These are phyloP conservation scores for Clarkia xantiana DNA, from an alignment of 345 rosid species.

Conservation along the genomic window DNA sequence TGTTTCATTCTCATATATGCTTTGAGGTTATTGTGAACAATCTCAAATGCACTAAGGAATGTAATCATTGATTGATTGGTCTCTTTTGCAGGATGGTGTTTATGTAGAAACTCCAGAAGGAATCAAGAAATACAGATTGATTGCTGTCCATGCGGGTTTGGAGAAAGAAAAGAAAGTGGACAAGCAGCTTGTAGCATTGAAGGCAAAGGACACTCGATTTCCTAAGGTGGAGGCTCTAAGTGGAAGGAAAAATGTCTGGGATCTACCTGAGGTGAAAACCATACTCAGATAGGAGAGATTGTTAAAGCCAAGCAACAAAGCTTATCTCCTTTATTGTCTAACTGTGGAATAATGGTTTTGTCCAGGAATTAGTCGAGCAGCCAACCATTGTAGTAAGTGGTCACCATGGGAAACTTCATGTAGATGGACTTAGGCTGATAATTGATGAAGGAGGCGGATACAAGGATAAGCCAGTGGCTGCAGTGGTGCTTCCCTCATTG, in stretches of 20 bases:
- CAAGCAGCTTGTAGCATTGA: conserved; percentile 41
- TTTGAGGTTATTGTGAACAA: too few relatives aligned
- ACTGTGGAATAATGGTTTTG: conserved; percentile 1
- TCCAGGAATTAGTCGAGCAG: conserved; percentile 29
- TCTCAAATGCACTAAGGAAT: too few relatives aligned
- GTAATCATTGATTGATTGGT: not conserved
- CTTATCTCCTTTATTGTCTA: not conserved
- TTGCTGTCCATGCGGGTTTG: conserved; percentile 70
- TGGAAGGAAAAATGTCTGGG: conserved; percentile 65
- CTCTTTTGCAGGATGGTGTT: conserved; percentile 46
- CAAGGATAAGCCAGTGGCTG: conserved; percentile 57
- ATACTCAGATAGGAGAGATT: not conserved
- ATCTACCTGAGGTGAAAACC: conserved; percentile 52
- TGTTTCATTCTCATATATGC: too few relatives aligned
- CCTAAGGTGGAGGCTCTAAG: conserved; percentile 47
- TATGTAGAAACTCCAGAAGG: conserved; percentile 37
- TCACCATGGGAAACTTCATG: conserved; percentile 66
- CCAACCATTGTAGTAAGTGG: conserved; percentile 61
- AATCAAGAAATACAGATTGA: conserved; percentile 41
- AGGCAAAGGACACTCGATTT: conserved; percentile 45
- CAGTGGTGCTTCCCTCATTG: conserved; percentile 59
- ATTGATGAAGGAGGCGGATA: conserved; percentile 80
- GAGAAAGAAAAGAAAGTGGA: conserved; percentile 38
- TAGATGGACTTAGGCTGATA: conserved; percentile 64
- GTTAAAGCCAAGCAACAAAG: not conserved